These are phyloP conservation scores for Ajuga reptans DNA, from an alignment of 305 asterid genomes.

Conservation along the genomic window DNA sequence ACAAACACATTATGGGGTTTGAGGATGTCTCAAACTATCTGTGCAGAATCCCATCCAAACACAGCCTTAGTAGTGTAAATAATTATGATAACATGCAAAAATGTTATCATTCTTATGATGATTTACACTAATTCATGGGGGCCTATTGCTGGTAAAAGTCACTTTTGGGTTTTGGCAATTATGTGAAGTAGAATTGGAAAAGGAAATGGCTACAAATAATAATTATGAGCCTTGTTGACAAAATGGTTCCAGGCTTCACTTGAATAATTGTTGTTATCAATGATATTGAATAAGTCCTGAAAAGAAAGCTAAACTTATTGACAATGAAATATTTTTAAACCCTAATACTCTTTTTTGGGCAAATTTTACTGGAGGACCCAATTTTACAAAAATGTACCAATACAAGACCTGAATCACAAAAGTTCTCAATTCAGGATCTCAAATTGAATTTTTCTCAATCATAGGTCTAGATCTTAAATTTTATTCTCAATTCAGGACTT, in stretches of 20 bases:
- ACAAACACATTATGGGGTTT: no score
- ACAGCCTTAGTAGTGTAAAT: not conserved
- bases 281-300: not conserved
- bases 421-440: no score
- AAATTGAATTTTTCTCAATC: no score
- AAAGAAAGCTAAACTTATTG: not conserved
- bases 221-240: constrained; percentile 13
- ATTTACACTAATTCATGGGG: not conserved
- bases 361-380: no score
- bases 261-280: not conserved
- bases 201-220: not conserved
- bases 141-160: constrained; percentile 3
- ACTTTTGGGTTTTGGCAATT: not conserved
- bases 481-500: no score
- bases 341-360: no score
- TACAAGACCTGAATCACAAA: no score
- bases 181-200: not conserved
- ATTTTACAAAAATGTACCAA: no score
- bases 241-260: not conserved
- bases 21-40: no score
- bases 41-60: no score
- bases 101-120: not conserved
- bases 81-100: not conserved
- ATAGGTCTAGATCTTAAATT: no score
- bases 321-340: not conserved